A percentile compares a stretch with the other conserved stretches of the same genome.
Evolutionary conservation across 257 asterid species (phyloP).

Genomic region (Vinca minor): DNA sequence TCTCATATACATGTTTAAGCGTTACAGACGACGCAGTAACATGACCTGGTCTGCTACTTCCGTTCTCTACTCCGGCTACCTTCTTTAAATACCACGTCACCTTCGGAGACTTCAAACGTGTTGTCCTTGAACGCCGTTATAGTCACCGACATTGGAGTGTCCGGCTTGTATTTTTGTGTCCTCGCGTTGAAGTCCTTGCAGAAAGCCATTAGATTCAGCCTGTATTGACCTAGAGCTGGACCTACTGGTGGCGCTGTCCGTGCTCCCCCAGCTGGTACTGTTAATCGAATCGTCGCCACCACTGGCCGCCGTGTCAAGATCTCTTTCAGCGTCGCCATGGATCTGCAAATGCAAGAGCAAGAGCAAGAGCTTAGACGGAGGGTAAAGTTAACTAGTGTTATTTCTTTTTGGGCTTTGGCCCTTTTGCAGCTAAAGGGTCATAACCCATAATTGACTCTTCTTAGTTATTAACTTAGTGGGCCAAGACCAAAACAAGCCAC

Average conservation of each 20-base stretch:
- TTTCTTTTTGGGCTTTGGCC: too few relatives aligned
- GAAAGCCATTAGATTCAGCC: slow-evolving; percentile 82
- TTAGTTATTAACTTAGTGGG: too few relatives aligned
- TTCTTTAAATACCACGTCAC: slow-evolving; percentile 85
- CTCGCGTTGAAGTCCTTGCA: slow-evolving; percentile 85
- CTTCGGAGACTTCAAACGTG: slow-evolving; percentile 66
- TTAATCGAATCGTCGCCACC: slow-evolving; percentile 81
- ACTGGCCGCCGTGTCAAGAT: slow-evolving; percentile 76
- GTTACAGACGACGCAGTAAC: slow-evolving; percentile 53
- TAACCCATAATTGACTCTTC: too few relatives aligned
- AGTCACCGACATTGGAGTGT: slow-evolving; percentile 73
- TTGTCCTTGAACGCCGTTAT: slow-evolving; percentile 72
- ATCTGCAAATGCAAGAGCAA: too few relatives aligned
- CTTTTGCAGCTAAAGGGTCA: too few relatives aligned
- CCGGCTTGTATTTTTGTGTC: slow-evolving; percentile 80
- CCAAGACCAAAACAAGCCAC: too few relatives aligned
- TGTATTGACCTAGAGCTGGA: slow-evolving; percentile 77
- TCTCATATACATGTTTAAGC: slow-evolving; percentile 73
- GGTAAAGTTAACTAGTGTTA: too few relatives aligned
- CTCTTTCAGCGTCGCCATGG: slow-evolving; percentile 74
- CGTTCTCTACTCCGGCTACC: slow-evolving; percentile 74
- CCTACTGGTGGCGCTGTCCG: slow-evolving; percentile 89
- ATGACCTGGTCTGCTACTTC: slow-evolving; percentile 77
- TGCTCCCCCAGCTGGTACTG: slow-evolving; percentile 83
- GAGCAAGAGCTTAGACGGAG: not conserved